Base-by-base conservation (phyloP, 345 rosid genomes). In the Brassica nigra region DNA sequence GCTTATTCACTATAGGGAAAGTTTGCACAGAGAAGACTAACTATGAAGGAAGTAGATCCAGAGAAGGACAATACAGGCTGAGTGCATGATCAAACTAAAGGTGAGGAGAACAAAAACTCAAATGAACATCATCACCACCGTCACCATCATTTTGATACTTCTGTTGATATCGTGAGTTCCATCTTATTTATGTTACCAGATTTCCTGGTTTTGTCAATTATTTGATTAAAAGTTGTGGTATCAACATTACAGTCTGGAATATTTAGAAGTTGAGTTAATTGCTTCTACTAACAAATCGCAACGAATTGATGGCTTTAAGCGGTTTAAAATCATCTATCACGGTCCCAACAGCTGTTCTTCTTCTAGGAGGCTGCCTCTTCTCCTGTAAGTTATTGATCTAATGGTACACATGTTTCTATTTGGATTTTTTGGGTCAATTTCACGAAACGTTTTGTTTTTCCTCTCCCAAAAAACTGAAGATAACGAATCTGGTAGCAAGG, bases 401-500 rank as follows among this genome's bases (percentile, higher is more conserved):
- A 23, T 23, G 15, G 23, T 30, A 6, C 47, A 36, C 23, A 8
- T 8, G 30, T 30, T 74, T 58, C 12, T 27, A 15, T 27, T 63
- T 44, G 4, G 33, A 28, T 20, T 23, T 66, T 39, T 39, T 39
- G 10, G 47, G 47, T 8, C 47, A 39, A 30, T 4, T 71, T 14
- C 18, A 11, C 42, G 73, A 63, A 27, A 57, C 14, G 11, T 42
- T 52, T 67, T 63, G 27, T n/a, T 8, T 37, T 37, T 70, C 18
- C 63, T n/a, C n/a, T 62, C 28, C 2, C 2, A n/a, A 4, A 20
- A 47, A 64, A 58, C 61, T 83, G 73, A 83, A 90, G 95, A 78
- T 80, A 57, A 62, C 27, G 86, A 67, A 80, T 93, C 97, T 11
- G 89, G 89, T 69, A 91, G 95, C 77, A 89, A 89, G 37, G 92